Base-by-base conservation (phyloP, 1,139 yeast species). In the Debaryomyces subglobosus region DNA sequence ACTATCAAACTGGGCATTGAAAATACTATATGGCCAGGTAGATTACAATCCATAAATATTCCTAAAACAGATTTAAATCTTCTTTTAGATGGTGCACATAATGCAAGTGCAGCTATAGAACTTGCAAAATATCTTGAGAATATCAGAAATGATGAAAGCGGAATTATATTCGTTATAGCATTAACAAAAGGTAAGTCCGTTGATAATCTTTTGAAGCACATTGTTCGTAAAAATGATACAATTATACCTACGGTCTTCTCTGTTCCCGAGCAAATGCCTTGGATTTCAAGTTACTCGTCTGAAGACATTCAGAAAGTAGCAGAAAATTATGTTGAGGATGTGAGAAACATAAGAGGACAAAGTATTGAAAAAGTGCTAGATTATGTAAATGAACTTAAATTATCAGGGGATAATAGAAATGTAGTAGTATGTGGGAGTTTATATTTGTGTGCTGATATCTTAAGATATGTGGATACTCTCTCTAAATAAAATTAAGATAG, bases 71-170 rank as follows among this genome's bases (percentile, higher is more conserved):
- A 62, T 1, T 55, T 55, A 3, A 32, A 76, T 1, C 68, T 86
- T 0, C 65, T 90, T 6, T 57, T 91, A 1, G 99, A 94, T 66
- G 99, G 99, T 2, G 98, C 98, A 0, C 99, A 94, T 63, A 94
- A 94, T 61, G 84, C 82, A 16, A 84, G 85, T 54, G 96, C 97
- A 0, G 96, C 97, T 0, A 66, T 70, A 23, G 90, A 86, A 58
- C 70, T 94, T 34, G 79, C 77, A 0, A 63, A 61, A 25, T 74
- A 63, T 49, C 56, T 75, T 7, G 63, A 49, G 49, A 67, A 29
- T 43, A 51, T 47, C 52, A 50, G 44, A 36, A 37, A 29, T 8
- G 29, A 45, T 53, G 57, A 63, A 1, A 53, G 63, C 7, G 79
- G 81, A 0, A 57, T 87, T 4, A 77, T 85, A 0, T 89, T 85